phyloP scores from a whole-genome alignment of 495 filamentous ascomycete genomes.

The Hyaloscypha finlandica region DNA sequence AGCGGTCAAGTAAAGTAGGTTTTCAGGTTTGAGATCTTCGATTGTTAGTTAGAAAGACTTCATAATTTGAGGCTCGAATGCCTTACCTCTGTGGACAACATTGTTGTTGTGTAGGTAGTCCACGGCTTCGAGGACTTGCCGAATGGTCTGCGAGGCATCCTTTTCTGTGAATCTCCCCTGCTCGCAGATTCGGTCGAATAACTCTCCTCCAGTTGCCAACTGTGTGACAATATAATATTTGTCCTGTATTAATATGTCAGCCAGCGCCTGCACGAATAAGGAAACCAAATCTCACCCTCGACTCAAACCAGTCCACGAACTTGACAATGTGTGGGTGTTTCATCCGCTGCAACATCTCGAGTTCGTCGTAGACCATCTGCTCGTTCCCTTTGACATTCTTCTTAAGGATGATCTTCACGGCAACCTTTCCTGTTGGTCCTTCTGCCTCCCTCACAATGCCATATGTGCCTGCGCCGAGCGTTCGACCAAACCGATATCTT shows the following conservation, averaged over 20 bases:
- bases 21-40: constrained; percentile 96
- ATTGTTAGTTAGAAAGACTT: not conserved
- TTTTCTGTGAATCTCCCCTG: constrained; percentile 99
- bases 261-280: not conserved
- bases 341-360: constrained; percentile 86
- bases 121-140: constrained; percentile 92
- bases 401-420: constrained; percentile 99
- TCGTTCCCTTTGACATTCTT: constrained; percentile 99
- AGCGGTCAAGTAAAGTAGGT: constrained; percentile 88
- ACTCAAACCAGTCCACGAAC: constrained; percentile 99
- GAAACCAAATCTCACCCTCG: constrained; percentile 56
- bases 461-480: constrained; percentile 95
- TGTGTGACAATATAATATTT: constrained; percentile 99
- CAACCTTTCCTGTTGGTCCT: constrained; percentile 78
- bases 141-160: constrained; percentile 95
- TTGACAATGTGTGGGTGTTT: constrained; percentile 95
- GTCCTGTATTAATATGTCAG: constrained; percentile 59
- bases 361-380: constrained; percentile 97
- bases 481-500: constrained; percentile 88
- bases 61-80: not conserved
- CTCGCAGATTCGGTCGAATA: constrained; percentile 98
- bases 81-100: constrained; percentile 88
- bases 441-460: constrained; percentile 97
- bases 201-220: constrained; percentile 91
- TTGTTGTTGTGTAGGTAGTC: constrained; percentile 93